phyloP scores from a whole-genome alignment of 371 early-diverging fungal genomes.

The Mucor saturninus region DNA sequence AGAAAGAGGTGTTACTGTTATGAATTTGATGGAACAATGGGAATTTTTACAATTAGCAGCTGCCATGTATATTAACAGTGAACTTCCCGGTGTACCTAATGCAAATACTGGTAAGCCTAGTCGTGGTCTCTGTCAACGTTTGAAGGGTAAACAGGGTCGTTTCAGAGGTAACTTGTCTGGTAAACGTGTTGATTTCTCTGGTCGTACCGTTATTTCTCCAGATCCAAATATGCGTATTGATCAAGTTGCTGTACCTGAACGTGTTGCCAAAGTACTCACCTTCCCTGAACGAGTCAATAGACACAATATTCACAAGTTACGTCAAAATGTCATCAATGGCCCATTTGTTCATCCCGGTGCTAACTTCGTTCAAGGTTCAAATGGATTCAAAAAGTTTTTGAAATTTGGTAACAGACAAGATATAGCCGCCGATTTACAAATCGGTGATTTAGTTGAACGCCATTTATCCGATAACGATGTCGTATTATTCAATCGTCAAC shows the following conservation, averaged over 20 bases:
- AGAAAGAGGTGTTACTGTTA: conserved; percentile 80
- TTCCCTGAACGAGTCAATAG: conserved; percentile 96
- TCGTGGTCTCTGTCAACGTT: conserved; percentile 95
- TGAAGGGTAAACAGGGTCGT: conserved; percentile 99
- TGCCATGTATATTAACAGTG: conserved; percentile 97
- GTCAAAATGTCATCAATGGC: conserved; percentile 88
- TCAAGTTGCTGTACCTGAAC: conserved; percentile 96
- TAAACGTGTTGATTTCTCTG: conserved; percentile 99
- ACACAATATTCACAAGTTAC: conserved; percentile 87
- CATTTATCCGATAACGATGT: conserved; percentile 97
- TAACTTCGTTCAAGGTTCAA: conserved; percentile 74
- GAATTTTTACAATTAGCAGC: conserved; percentile 96
- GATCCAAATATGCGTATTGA: conserved; percentile 99
- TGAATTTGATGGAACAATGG: conserved; percentile 95
- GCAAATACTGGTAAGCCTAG: conserved; percentile 72
- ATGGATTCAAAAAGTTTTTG: conserved; percentile 66
- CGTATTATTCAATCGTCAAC: conserved; percentile 99
- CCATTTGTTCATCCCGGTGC: conserved; percentile 96
- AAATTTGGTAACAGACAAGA: conserved; percentile 77
- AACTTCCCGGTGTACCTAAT: conserved; percentile 86
- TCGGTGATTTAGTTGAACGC: conserved; percentile 97
- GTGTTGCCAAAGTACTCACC: conserved; percentile 96
- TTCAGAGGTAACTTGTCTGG: conserved; percentile 99
- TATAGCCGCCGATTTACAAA: conserved; percentile 75
- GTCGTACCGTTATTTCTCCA: conserved; percentile 99